These are phyloP conservation scores for Westerdykella ornata DNA, from an alignment of 2,329 filamentous ascomycete species.

Conservation along the genomic window DNA sequence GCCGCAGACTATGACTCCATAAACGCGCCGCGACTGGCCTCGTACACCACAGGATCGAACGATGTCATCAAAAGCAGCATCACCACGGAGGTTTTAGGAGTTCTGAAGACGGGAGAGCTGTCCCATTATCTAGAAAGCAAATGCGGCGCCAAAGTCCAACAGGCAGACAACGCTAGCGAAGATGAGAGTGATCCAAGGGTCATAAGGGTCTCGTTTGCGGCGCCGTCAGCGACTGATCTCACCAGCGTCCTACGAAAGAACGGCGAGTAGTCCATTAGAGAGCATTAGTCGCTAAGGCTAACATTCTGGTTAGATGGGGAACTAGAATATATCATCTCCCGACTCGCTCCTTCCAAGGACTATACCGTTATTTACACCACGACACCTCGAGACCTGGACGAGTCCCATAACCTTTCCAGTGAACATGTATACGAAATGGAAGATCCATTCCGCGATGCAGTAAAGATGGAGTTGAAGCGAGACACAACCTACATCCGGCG, in stretches of 20 bases:
- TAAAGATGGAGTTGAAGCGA: constrained; percentile 71
- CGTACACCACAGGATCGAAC: constrained; percentile 44
- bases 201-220: constrained; percentile 42
- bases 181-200: constrained; percentile 30
- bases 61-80: constrained; percentile 50
- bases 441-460: constrained; percentile 53
- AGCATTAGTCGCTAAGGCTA: background rate
- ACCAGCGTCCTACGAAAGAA: constrained; percentile 39
- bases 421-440: constrained; percentile 56
- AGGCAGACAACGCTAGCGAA: constrained; percentile 38
- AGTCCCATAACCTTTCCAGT: background rate
- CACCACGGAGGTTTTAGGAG: constrained; percentile 48
- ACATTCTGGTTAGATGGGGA: too few relatives aligned
- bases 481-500: constrained; percentile 40
- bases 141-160: constrained; percentile 43
- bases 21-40: constrained; percentile 47
- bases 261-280: constrained; percentile 14
- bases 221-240: constrained; percentile 28
- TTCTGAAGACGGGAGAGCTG: constrained; percentile 42
- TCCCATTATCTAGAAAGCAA: constrained; percentile 39
- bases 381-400: constrained; percentile 44
- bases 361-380: constrained; percentile 75
- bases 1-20: constrained; percentile 57
- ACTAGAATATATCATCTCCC: constrained; percentile 12
- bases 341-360: constrained; percentile 41